Conservation (phyloP, 306 rosid genomes). For the Fagus sylvatica region DNA sequence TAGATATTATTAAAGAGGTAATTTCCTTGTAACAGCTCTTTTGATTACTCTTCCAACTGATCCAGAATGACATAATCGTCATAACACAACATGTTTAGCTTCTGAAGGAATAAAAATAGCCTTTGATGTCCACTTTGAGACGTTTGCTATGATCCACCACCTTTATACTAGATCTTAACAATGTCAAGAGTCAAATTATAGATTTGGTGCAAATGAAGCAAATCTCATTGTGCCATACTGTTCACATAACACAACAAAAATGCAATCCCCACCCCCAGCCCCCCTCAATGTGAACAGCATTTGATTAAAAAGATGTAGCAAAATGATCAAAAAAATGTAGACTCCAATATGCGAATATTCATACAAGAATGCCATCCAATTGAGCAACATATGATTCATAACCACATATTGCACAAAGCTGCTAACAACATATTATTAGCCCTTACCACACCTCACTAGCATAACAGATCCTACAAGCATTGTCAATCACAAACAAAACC, state of each 20-base stretch:
- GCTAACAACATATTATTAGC: too few species aligned
- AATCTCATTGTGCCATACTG: too few species aligned
- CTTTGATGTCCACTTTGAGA: background rate
- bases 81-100: background rate
- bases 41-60: background rate
- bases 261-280: too few species aligned
- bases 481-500: too few species aligned
- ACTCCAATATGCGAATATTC: background rate
- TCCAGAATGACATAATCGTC: background rate
- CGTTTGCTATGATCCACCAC: background rate
- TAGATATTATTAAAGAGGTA: background rate
- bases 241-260: too few species aligned
- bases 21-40: too few species aligned
- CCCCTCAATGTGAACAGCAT: background rate
- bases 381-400: too few species aligned
- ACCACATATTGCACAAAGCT: too few species aligned
- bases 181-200: background rate
- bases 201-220: background rate
- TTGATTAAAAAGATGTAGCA: background rate
- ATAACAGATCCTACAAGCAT: too few species aligned
- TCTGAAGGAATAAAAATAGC: background rate
- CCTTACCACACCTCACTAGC: too few species aligned
- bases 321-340: background rate
- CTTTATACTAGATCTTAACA: background rate
- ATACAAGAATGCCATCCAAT: too few species aligned